These are phyloP conservation scores for Fusarium cicatricum DNA, from an alignment of 2,329 filamentous ascomycete species.

Conservation along the genomic window DNA sequence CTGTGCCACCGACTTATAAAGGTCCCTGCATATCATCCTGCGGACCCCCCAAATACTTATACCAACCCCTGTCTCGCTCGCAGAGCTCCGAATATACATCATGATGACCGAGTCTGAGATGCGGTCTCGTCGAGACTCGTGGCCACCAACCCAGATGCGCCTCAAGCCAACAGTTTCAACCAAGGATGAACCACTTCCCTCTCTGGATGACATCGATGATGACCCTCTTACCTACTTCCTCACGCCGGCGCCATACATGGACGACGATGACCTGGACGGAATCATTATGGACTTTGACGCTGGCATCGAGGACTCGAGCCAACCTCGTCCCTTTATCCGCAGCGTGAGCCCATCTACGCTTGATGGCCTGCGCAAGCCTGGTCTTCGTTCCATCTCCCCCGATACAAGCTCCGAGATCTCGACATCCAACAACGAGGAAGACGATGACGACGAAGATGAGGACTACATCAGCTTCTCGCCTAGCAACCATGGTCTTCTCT, in stretches of 20 bases:
- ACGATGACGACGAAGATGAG: constrained; percentile 56
- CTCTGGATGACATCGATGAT: constrained; percentile 59
- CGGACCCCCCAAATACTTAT: constrained; percentile 11
- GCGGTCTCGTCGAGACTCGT: constrained; percentile 55
- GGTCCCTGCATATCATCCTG: constrained; percentile 7
- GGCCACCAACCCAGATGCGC: constrained; percentile 61
- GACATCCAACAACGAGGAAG: constrained; percentile 56
- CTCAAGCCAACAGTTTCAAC: constrained; percentile 53
- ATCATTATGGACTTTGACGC: constrained; percentile 64
- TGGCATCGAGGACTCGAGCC: constrained; percentile 61
- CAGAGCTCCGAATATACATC: constrained; percentile 2
- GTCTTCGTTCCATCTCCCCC: constrained; percentile 39
- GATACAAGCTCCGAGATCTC: constrained; percentile 49
- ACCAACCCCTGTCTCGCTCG: not conserved
- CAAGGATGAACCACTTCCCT: constrained; percentile 52
- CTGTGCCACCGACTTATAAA: constrained; percentile 29
- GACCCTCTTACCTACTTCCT: constrained; percentile 66
- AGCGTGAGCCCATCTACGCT: constrained; percentile 66
- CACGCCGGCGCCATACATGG: constrained; percentile 56
- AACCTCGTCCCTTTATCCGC: constrained; percentile 56
- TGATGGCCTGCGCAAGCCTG: constrained; percentile 57
- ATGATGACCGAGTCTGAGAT: constrained; percentile 50
- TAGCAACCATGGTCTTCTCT: constrained; percentile 51
- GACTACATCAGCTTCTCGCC: constrained; percentile 60
- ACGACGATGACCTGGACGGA: constrained; percentile 52